Evolutionary conservation across 345 rosid species (phyloP).

Genomic region (Lepidium sativum): DNA sequence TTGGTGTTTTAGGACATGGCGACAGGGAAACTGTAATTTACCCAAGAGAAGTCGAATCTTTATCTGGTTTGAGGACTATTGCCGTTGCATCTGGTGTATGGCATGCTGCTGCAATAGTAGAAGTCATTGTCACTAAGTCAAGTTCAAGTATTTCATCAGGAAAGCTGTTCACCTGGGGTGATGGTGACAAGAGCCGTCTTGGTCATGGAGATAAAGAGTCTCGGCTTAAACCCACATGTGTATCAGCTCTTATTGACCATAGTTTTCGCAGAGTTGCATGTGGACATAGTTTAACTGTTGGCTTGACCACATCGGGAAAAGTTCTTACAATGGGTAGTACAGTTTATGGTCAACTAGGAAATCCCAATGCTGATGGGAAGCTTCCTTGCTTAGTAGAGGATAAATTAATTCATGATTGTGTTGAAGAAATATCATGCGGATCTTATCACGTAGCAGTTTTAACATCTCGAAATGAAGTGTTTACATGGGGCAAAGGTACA

Average conservation of each 20-base stretch:
- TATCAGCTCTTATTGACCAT: conserved; percentile 74
- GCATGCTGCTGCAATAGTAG: conserved; percentile 98
- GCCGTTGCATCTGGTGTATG: conserved; percentile 93
- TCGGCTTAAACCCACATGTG: conserved; percentile 84
- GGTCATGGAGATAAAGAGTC: conserved; percentile 97
- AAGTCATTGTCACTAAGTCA: conserved; percentile 76
- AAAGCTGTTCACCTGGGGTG: conserved; percentile 97
- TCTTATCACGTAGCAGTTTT: conserved; percentile 78
- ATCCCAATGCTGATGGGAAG: conserved; percentile 73
- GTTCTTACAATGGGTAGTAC: conserved; percentile 91
- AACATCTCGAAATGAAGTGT: conserved; percentile 78
- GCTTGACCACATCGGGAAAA: conserved; percentile 66
- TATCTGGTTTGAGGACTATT: conserved; percentile 71
- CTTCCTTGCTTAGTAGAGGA: conserved; percentile 67
- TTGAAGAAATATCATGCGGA: conserved; percentile 89
- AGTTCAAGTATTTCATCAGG: conserved; percentile 70
- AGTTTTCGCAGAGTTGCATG: conserved; percentile 77
- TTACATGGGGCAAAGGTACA: conserved; percentile 97
- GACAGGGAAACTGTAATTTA: conserved; percentile 51
- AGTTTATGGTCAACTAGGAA: conserved; percentile 94
- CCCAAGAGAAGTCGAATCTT: conserved; percentile 88
- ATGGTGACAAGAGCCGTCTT: conserved; percentile 88
- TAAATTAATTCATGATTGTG: conserved; percentile 51
- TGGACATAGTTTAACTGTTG: conserved; percentile 91
- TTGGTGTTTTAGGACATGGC: conserved; percentile 94